Base-by-base conservation (phyloP, 2,329 filamentous ascomycete species). In the Pezicula rhizophila region DNA sequence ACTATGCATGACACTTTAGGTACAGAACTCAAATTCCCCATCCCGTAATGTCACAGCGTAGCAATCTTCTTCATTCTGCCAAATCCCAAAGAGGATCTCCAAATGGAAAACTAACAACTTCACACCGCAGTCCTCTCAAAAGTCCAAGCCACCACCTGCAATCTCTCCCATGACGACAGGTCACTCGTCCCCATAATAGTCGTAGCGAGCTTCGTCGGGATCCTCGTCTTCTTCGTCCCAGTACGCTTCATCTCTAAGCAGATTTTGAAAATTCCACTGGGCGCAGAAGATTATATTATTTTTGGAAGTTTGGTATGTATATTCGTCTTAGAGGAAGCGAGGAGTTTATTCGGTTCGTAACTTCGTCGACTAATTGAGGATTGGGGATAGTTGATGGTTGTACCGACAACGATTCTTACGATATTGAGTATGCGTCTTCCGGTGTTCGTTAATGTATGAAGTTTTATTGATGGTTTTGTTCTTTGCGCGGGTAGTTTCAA, bases 1-100 rank as follows among this genome's bases (percentile, higher is more conserved):
- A 51, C 49, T 26, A 47, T 51, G 41, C 45, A 47, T 12, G 49
- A 51, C 14, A 7, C 28, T 14, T n/a, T 47, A 12, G 28, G 40
- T 37, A 31, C 23, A 23, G 6, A 23, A 23, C 23, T 23, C 23
- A 31, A 31, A 11, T 31, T 7, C 28, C 4, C 23, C 23, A 23
- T 7, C 23, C 23, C 4, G 23, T 23, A 23, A 31, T 11, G 8
- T 4, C 11, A 31, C 28, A 31, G 3, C 28, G 8, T 10, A 10
- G 11, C 28, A 10, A 2, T 28, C 2, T 6, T 6, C n/a, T 17
- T 38, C 5, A 18, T 4, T 12, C 6, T 48, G 3, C 7, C n/a
- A 39, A 7, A 4, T 12, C 6, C 35, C 18, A 39, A 45, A 34
- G 37, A 12, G 17, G 7, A 7, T 5, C 23, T 23, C 6, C 23